These are phyloP conservation scores for Rhizopogon vinicolor DNA, from an alignment of 768 basidiomycete species.

Conservation along the genomic window DNA sequence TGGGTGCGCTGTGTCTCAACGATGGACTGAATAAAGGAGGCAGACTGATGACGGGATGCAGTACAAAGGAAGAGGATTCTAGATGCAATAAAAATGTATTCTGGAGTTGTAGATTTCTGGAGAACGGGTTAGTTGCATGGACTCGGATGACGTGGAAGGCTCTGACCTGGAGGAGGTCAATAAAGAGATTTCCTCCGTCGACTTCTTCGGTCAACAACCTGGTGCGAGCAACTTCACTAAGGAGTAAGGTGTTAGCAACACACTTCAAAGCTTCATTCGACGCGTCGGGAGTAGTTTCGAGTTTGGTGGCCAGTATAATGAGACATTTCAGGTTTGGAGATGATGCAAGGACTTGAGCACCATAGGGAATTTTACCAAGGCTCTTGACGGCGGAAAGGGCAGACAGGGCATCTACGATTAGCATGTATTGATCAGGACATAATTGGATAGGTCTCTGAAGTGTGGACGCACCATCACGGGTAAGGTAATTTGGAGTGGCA, in stretches of 20 bases:
- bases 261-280: constrained; percentile 68
- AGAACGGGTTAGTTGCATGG: constrained; percentile 5
- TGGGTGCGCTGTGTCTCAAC: constrained; percentile 62
- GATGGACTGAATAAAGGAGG: constrained; percentile 44
- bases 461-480: constrained; percentile 46
- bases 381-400: constrained; percentile 72
- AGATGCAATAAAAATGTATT: constrained; percentile 69
- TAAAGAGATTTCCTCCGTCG: constrained; percentile 54
- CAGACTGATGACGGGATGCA: constrained; percentile 44
- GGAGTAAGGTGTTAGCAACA: constrained; percentile 75
- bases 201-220: constrained; percentile 56
- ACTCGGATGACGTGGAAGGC: constrained; percentile 8
- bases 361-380: constrained; percentile 65
- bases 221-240: constrained; percentile 57
- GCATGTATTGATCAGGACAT: neutral
- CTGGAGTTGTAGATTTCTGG: constrained; percentile 58
- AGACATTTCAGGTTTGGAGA: constrained; percentile 54
- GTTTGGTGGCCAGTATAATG: constrained; percentile 43
- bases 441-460: neutral
- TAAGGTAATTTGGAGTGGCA: constrained; percentile 44
- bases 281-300: constrained; percentile 57
- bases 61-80: constrained; percentile 76
- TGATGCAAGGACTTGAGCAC: constrained; percentile 57
- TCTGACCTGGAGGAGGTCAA: constrained; percentile 55
- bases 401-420: constrained; percentile 51